phyloP scores from a whole-genome alignment of 805 yeast species.

The Myxozyma kluyveri region DNA sequence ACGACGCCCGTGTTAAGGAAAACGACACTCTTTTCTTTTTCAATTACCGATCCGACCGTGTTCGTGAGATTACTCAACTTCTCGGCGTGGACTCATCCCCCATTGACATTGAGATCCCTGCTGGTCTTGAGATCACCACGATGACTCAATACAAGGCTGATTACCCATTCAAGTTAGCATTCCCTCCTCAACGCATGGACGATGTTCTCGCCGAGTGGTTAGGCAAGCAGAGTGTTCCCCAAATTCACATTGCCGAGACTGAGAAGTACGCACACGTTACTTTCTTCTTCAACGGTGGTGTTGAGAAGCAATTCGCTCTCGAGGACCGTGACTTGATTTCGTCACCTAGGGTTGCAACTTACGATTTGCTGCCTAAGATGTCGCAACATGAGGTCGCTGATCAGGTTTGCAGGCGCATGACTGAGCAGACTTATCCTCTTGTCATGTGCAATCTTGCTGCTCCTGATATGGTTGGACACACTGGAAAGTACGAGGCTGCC shows the following conservation, averaged over 20 bases:
- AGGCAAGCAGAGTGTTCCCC: conserved; percentile 28
- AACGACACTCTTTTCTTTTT: conserved; percentile 30
- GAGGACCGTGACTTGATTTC: conserved; percentile 32
- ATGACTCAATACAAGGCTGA: conserved; percentile 34
- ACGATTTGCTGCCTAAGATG: conserved; percentile 30
- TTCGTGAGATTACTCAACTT: conserved; percentile 32
- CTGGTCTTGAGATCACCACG: conserved; percentile 28
- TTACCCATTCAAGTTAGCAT: conserved; percentile 30
- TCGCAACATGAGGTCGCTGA: conserved; percentile 31
- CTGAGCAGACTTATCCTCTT: conserved; percentile 29
- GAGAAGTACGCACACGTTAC: conserved; percentile 33
- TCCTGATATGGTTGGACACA: conserved; percentile 33
- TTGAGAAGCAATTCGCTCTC: conserved; percentile 30
- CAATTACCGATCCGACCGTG: conserved; percentile 33
- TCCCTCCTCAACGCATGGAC: conserved; percentile 32
- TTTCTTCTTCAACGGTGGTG: conserved; percentile 33
- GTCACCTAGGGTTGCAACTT: conserved; percentile 32
- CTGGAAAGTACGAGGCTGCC: conserved; percentile 32
- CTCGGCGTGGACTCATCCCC: conserved; percentile 33
- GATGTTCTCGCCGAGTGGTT: conserved; percentile 33
- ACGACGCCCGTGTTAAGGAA: conserved; percentile 28
- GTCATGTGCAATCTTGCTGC: conserved; percentile 33
- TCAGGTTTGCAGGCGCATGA: conserved; percentile 27
- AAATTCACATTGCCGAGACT: conserved; percentile 32
- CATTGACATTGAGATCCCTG: conserved; percentile 29